These are phyloP conservation scores for Volvariella volvacea DNA, from an alignment of 1,284 basidiomycete genomes.

Conservation along the genomic window DNA sequence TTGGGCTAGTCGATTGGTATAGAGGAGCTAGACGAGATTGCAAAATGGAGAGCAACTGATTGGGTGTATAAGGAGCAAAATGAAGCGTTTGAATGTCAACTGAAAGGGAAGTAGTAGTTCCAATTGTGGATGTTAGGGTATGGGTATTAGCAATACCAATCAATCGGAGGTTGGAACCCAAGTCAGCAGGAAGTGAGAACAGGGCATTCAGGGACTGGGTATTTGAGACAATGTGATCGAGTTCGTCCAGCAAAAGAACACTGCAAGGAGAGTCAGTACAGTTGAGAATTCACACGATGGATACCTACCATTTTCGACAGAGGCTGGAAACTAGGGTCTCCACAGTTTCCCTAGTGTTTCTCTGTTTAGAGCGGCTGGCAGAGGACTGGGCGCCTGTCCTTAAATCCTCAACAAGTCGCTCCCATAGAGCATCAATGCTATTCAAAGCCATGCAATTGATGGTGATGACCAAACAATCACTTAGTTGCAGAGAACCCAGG, in stretches of 20 bases:
- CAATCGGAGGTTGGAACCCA: conserved; percentile 46
- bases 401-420: conserved; percentile 55
- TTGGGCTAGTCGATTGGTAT: conserved; percentile 18
- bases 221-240: conserved; percentile 66
- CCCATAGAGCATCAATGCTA: conserved; percentile 63
- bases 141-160: conserved; percentile 82
- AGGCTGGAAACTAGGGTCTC: conserved; percentile 32
- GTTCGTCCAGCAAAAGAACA: conserved; percentile 70
- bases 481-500: conserved; percentile 34
- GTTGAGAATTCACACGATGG: conserved; percentile 2
- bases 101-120: conserved; percentile 31
- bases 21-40: conserved; percentile 46
- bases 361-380: conserved; percentile 27
- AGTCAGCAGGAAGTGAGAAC: conserved; percentile 53
- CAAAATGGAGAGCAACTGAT: conserved; percentile 61
- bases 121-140: conserved; percentile 56
- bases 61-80: conserved; percentile 67
- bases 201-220: conserved; percentile 49
- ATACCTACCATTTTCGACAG: conserved; percentile 51
- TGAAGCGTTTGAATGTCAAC: conserved; percentile 57
- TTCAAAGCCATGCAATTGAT: conserved; percentile 77
- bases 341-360: conserved; percentile 43
- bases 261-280: conserved; percentile 28
- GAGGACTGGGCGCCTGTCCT: conserved; percentile 23
- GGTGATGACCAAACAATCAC: conserved; percentile 40